Evolutionary conservation across 2,329 filamentous ascomycete species (phyloP).

Genomic region (Ophiocordyceps camponoti-leonardi): DNA sequence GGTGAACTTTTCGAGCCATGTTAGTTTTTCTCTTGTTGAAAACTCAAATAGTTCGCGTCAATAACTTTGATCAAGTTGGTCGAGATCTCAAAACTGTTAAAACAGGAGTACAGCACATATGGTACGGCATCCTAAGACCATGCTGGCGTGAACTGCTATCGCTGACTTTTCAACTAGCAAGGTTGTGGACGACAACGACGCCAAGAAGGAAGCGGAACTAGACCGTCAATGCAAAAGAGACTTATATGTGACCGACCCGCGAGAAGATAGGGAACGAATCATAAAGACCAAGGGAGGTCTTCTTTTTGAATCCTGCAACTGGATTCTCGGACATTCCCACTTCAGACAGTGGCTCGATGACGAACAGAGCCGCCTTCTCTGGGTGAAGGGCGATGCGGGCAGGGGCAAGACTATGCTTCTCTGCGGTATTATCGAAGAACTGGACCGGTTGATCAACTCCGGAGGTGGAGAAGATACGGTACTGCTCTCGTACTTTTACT

Average conservation of each 20-base stretch:
- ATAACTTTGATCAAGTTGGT: no score
- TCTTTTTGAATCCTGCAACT: constrained; percentile 13
- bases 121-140: no score
- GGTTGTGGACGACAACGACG: no score
- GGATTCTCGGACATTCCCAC: constrained; percentile 12
- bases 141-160: no score
- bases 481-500: constrained; percentile 20
- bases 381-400: constrained; percentile 16
- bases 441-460: neutral
- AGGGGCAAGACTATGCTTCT: constrained; percentile 21
- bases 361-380: constrained; percentile 12
- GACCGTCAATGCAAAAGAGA: constrained; percentile 6
- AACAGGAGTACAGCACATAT: no score
- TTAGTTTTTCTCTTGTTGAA: neutral
- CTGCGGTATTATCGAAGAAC: constrained; percentile 11
- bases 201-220: no score
- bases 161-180: no score
- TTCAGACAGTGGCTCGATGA: constrained; percentile 12
- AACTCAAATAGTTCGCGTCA: no score
- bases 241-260: constrained; percentile 12
- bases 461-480: neutral
- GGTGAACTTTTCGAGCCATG: neutral
- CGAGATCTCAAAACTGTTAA: no score
- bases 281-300: constrained; percentile 16
- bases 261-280: constrained; percentile 17